Percentiles rank a stretch among this genome's conserved stretches.
Evolutionary conservation across 192 early-diverging fungal genomes (phyloP).

Genomic region (Umbelopsis sp.): DNA sequence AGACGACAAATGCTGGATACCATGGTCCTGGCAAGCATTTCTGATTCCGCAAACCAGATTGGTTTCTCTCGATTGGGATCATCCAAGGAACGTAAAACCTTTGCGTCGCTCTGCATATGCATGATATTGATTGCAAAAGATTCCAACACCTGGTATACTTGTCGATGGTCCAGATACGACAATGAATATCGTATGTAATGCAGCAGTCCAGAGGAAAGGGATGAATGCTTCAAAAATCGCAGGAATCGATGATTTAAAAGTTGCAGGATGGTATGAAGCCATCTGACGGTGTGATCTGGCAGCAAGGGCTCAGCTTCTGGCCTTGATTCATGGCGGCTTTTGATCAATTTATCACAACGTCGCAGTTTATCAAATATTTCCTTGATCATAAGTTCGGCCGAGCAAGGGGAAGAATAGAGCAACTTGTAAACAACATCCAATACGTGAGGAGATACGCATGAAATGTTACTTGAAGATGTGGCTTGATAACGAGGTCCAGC

Average conservation of each 20-base stretch:
- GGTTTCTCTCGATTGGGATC: constrained; percentile 56
- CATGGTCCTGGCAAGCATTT: constrained; percentile 56
- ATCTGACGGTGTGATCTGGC: constrained; percentile 55
- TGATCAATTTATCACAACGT: constrained; percentile 67
- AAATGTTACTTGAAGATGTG: constrained; percentile 49
- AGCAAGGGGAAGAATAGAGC: constrained; percentile 74
- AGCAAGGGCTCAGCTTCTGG: constrained; percentile 38
- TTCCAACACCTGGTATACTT: constrained; percentile 69
- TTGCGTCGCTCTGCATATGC: constrained; percentile 49
- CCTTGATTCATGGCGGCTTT: constrained; percentile 39
- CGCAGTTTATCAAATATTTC: constrained; percentile 73
- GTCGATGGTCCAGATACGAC: constrained; percentile 64
- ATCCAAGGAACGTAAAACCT: constrained; percentile 54
- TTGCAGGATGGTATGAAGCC: constrained; percentile 75
- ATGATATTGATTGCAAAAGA: constrained; percentile 62
- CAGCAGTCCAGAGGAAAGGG: constrained; percentile 65
- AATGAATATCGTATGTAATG: constrained; percentile 70
- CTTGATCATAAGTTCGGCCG: constrained; percentile 71
- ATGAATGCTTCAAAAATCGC: constrained; percentile 73
- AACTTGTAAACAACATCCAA: constrained; percentile 79
- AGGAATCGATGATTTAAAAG: constrained; percentile 74
- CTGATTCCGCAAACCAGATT: constrained; percentile 66
- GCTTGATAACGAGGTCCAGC: constrained; percentile 61
- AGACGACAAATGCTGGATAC: constrained; percentile 55
- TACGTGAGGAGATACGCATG: constrained; percentile 72